Evolutionary conservation across 306 rosid species (phyloP).

Genomic region (Oemleria cerasiformis): DNA sequence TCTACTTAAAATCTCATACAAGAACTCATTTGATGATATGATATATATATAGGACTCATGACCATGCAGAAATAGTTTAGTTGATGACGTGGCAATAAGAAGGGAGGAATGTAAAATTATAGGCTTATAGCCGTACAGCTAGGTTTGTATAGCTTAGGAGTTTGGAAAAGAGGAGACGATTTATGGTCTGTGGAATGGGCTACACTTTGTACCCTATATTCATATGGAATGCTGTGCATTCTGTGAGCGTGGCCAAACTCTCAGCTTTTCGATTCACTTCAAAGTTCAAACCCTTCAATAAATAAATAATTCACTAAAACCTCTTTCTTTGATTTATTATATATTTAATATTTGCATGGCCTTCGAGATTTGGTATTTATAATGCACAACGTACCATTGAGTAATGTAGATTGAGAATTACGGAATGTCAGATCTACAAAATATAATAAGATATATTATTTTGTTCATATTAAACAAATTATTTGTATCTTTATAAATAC

Average conservation of each 20-base stretch:
- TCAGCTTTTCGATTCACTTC: slow-evolving; percentile 55
- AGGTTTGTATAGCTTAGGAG: slow-evolving; percentile 42
- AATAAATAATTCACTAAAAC: background rate
- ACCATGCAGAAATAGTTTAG: background rate
- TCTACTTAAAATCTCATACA: too few relatives aligned
- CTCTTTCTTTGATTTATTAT: background rate
- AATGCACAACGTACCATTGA: slow-evolving; percentile 23
- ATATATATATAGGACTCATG: too few relatives aligned
- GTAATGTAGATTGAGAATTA: slow-evolving; percentile 52
- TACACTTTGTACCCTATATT: slow-evolving; percentile 46
- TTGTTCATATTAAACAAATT: too few relatives aligned
- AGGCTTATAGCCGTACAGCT: too few relatives aligned
- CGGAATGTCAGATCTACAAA: slow-evolving; percentile 76
- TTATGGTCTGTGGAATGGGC: slow-evolving; percentile 80
- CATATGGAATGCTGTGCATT: slow-evolving; percentile 61
- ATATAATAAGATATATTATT: background rate
- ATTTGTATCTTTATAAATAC: too few relatives aligned
- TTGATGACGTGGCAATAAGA: slow-evolving; percentile 34
- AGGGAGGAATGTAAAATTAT: slow-evolving; percentile 24
- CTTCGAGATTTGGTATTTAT: slow-evolving; percentile 41
- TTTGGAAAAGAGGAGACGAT: slow-evolving; percentile 56
- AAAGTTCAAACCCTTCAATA: slow-evolving; percentile 15
- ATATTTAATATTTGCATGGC: slow-evolving; percentile 36
- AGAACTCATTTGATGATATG: too few relatives aligned
- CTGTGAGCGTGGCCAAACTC: slow-evolving; percentile 53